A percentile compares a stretch with the other conserved stretches of the same genome.
Conservation (phyloP, 2,329 filamentous ascomycete species). For the Torrubiella hemipterigena region DNA sequence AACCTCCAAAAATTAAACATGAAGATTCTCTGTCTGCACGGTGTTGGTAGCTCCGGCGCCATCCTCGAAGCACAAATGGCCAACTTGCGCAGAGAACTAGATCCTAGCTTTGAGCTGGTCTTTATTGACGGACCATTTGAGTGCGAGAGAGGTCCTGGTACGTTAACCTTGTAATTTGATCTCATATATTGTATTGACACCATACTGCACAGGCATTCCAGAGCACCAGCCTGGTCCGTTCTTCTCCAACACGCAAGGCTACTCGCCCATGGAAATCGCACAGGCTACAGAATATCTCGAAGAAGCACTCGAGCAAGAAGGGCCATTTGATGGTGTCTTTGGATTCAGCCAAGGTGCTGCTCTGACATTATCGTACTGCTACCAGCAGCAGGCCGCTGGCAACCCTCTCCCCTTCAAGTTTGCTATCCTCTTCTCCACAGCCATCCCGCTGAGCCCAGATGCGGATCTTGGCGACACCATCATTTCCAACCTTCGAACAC, state of each 20-base stretch:
- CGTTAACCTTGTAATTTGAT: too few relatives aligned
- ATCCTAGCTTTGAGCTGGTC: constrained; percentile 3
- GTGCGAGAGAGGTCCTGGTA: background rate
- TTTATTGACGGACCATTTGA: constrained; percentile 2
- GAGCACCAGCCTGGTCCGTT: constrained; percentile 2
- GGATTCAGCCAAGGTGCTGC: constrained; percentile 5
- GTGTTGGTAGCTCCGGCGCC: constrained; percentile 3
- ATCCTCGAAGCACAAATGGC: constrained; percentile 2
- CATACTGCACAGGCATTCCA: constrained; percentile 3
- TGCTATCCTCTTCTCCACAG: constrained; percentile 1
- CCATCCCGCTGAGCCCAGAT: constrained; percentile 2
- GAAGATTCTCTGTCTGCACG: constrained; percentile 4
- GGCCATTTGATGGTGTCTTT: constrained; percentile 4
- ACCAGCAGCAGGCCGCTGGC: constrained; percentile 1
- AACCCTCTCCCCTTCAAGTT: background rate
- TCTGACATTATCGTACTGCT: background rate
- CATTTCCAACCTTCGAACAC: constrained; percentile 1
- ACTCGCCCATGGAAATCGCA: constrained; percentile 2
- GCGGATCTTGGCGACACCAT: background rate
- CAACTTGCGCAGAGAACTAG: constrained; percentile 1
- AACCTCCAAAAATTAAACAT: background rate
- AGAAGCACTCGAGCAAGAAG: constrained; percentile 1
- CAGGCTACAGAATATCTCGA: constrained; percentile 1
- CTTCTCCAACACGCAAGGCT: constrained; percentile 2
- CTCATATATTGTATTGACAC: too few relatives aligned